Base-by-base conservation (phyloP, 2,329 filamentous ascomycete species). In the Pseudocercospora eumusae region DNA sequence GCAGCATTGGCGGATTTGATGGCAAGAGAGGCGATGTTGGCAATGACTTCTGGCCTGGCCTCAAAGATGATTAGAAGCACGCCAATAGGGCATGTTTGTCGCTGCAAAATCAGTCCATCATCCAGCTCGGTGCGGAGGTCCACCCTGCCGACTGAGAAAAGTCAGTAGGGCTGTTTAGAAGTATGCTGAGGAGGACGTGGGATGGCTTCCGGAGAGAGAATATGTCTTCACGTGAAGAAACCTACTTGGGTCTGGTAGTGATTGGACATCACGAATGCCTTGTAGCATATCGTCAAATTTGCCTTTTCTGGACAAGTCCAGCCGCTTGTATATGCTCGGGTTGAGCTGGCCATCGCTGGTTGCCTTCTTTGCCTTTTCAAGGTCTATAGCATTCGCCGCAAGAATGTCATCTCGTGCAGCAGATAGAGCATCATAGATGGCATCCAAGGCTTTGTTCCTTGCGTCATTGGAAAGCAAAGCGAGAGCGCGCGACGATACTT, bases 61-160 rank as follows among this genome's bases (percentile, higher is more conserved):
- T 99, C 95, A 74, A 99, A 99, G 73, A 99, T 98, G 78, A 99
- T 95, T 68, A 99, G 85, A 45, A 99, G 85, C n/a, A 98, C 93
- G 63, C 95, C 95, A 69, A 99, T 98, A 5, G 95, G 95, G 75
- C 92, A 96, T 44, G 91, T 92, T 52, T 96, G 90, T 65, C 93
- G 88, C 74, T 96, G 92, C 63, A 99, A 84, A 57, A 88, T 83
- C 57, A 99, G 84, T 57, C 88, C 89, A 69, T 97, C 90, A 75
- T 98, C 95, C 10, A 99, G 84, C 61, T 88, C 85, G 49, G 92
- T 98, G 65, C 89, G 87, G 72, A 96, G 81, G 44, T 91, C 93
- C 58, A 95, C 83, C 74, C 89, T 89, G 71, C 93, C 93, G 71
- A 98, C 91, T 92, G 64, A 25, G 40, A 31, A 52, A 54, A 68